Conservation (phyloP, 2,329 filamentous ascomycete genomes). For the Pseudogymnoascus sp. region DNA sequence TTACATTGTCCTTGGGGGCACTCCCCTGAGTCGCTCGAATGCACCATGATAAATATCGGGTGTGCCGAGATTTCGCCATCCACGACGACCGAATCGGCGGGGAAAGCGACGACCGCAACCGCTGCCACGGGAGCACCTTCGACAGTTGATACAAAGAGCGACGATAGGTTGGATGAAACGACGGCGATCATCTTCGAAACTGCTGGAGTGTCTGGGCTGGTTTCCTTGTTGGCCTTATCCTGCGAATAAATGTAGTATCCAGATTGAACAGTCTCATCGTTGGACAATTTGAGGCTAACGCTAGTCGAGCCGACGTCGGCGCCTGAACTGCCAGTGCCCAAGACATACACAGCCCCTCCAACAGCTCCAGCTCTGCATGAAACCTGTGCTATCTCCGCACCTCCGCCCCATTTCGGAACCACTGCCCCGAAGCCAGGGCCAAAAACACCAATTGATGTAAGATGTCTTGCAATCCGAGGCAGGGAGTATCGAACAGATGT, state of each 20-base stretch:
- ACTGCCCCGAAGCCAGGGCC: slow-evolving; percentile 85
- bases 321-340: slow-evolving; percentile 57
- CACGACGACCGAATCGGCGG: slow-evolving; percentile 39
- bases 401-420: slow-evolving; percentile 85
- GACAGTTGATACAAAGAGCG: slow-evolving; percentile 60
- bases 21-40: slow-evolving; percentile 88
- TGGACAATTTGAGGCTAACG: slow-evolving; percentile 45
- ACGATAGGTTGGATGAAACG: slow-evolving; percentile 54
- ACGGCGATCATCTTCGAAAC: slow-evolving; percentile 59
- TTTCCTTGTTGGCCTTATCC: slow-evolving; percentile 12
- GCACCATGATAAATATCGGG: slow-evolving; percentile 56
- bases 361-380: slow-evolving; percentile 86
- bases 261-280: slow-evolving; percentile 48
- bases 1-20: slow-evolving; percentile 85
- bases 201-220: slow-evolving; percentile 19
- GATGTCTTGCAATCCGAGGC: slow-evolving; percentile 65
- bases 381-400: slow-evolving; percentile 83
- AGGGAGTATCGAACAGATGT: slow-evolving; percentile 60
- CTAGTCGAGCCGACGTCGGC: slow-evolving; percentile 20
- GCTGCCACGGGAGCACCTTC: slow-evolving; percentile 72
- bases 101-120: slow-evolving; percentile 62
- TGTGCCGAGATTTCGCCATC: slow-evolving; percentile 31
- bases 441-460: slow-evolving; percentile 79
- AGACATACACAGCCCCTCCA: slow-evolving; percentile 82
- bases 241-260: slow-evolving; percentile 31